Evolutionary conservation across 768 basidiomycete genomes (phyloP).

Genomic region (Hortiboletus flavorubellus): DNA sequence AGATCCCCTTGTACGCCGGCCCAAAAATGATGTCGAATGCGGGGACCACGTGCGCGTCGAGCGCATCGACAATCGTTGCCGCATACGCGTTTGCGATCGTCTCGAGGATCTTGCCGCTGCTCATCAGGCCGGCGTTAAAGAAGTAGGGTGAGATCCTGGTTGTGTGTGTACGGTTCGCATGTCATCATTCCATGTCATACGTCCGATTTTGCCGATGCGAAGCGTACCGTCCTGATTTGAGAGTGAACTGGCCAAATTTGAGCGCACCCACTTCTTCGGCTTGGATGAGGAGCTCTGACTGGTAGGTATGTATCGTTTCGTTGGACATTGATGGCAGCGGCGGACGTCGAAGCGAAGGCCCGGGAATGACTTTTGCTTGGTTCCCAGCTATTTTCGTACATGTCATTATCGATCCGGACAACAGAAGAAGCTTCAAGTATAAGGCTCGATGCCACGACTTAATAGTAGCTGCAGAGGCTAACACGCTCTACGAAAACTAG

Average conservation of each 20-base stretch:
- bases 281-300: slow-evolving; percentile 64
- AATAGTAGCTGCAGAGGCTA: too few relatives aligned
- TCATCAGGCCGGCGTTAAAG: slow-evolving; percentile 91
- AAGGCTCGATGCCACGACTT: too few relatives aligned
- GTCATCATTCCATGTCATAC: neutral
- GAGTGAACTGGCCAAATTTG: slow-evolving; percentile 87
- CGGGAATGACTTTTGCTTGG: too few relatives aligned
- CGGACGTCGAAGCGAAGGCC: neutral
- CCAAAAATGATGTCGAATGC: slow-evolving; percentile 87
- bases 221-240: slow-evolving; percentile 91
- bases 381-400: slow-evolving; percentile 6
- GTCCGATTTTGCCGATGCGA: neutral
- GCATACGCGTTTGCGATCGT: slow-evolving; percentile 82
- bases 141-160: slow-evolving; percentile 89
- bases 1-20: slow-evolving; percentile 96
- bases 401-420: too few relatives aligned
- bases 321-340: slow-evolving; percentile 15
- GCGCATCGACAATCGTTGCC: slow-evolving; percentile 60
- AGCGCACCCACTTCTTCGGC: slow-evolving; percentile 70
- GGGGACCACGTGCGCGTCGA: slow-evolving; percentile 30
- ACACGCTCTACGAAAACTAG: too few relatives aligned
- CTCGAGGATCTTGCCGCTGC: slow-evolving; percentile 75
- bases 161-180: neutral
- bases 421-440: too few relatives aligned
- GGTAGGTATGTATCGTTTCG: slow-evolving; percentile 44